Conservation (phyloP, 148 eudicot genomes). For the Mesembryanthemum crystallinum region DNA sequence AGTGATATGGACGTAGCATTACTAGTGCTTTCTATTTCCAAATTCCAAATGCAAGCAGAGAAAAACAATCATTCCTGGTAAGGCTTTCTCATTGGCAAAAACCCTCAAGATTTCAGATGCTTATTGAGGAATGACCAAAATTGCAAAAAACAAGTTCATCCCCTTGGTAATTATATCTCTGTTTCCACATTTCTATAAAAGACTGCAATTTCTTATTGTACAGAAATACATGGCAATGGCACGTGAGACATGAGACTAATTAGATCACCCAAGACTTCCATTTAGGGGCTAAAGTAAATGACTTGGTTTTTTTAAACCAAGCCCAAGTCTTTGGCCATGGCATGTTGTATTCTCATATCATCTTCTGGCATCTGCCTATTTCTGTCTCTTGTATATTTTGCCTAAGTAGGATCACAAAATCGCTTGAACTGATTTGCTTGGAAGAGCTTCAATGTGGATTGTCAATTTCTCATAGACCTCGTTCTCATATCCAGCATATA, state of each 20-base stretch:
- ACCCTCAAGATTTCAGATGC: not conserved
- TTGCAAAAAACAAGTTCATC: not conserved
- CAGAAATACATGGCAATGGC: no score
- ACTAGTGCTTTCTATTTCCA: no score
- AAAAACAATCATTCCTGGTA: no score
- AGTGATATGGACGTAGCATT: no score
- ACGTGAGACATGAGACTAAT: not conserved
- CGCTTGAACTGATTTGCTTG: constrained; percentile 20
- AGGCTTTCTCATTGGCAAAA: no score
- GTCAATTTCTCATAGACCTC: constrained; percentile 8
- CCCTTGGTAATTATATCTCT: not conserved
- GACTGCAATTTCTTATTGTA: no score
- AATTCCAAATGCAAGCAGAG: no score
- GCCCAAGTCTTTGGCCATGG: not conserved
- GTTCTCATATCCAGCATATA: constrained; percentile 23
- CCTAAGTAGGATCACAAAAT: constrained; percentile 24
- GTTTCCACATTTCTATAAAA: no score
- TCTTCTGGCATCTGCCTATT: constrained; percentile 9
- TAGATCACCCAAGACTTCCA: not conserved
- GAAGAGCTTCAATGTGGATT: constrained; percentile 21
- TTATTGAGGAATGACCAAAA: not conserved
- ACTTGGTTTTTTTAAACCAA: not conserved
- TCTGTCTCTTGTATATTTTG: constrained; percentile 18
- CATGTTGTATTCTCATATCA: not conserved
- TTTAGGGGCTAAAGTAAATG: not conserved